Evolutionary conservation across 768 basidiomycete genomes (phyloP).

Genomic region (Lyophyllum decastes): DNA sequence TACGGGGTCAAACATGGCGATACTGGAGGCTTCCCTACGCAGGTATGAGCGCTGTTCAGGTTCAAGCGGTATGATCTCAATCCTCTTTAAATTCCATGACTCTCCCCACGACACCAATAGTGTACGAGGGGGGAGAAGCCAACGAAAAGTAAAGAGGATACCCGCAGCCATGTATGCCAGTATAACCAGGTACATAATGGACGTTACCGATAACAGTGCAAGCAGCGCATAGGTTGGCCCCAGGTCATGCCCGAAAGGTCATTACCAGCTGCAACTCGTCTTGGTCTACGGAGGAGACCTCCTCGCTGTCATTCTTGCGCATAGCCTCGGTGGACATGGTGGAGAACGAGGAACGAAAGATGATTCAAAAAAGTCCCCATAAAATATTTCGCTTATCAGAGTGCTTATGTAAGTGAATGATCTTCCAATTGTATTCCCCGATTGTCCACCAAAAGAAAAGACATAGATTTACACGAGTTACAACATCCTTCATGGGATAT

Average conservation of each 20-base stretch:
- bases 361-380: background rate
- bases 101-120: slow-evolving; percentile 23
- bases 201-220: slow-evolving; percentile 69
- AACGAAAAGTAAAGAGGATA: slow-evolving; percentile 58
- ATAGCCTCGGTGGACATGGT: slow-evolving; percentile 27
- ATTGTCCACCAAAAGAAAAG: background rate
- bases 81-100: slow-evolving; percentile 45
- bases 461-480: background rate
- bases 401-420: slow-evolving; percentile 10
- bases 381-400: background rate
- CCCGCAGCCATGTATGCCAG: slow-evolving; percentile 84
- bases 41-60: slow-evolving; percentile 97
- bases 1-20: slow-evolving; percentile 42
- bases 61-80: slow-evolving; percentile 99
- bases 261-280: slow-evolving; percentile 52
- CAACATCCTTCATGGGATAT: slow-evolving; percentile 22
- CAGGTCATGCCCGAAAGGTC: slow-evolving; percentile 28
- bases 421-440: background rate
- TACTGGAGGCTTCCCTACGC: slow-evolving; percentile 96
- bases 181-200: slow-evolving; percentile 53
- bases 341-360: slow-evolving; percentile 1
- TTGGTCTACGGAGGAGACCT: slow-evolving; percentile 30
- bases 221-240: slow-evolving; percentile 26
- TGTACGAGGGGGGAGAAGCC: slow-evolving; percentile 23
- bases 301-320: slow-evolving; percentile 25